A percentile compares a stretch with the other conserved stretches of the same genome.
phyloP scores from a whole-genome alignment of 768 basidiomycete species.

The Sporobolomyces phaffii region DNA sequence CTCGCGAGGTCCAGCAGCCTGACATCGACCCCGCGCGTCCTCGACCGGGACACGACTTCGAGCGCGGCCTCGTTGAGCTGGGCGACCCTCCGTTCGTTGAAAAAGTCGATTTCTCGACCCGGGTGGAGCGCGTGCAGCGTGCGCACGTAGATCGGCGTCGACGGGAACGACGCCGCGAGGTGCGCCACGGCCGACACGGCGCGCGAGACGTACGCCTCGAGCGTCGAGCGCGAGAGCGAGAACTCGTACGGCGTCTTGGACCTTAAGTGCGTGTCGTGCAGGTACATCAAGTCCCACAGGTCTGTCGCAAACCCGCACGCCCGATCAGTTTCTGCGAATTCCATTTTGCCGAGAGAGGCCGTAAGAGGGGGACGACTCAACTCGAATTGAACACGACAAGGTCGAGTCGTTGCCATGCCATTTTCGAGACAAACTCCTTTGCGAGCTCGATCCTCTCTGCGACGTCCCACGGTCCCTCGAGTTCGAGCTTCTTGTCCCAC shows the following conservation, averaged over 20 bases:
- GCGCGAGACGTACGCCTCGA: neutral
- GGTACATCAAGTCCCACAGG: slow-evolving; percentile 7
- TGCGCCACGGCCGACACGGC: neutral
- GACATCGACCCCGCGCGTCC: neutral
- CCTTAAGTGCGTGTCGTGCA: neutral
- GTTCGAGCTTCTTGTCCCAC: slow-evolving; percentile 4
- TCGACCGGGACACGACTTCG: neutral
- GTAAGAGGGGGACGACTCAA: too few relatives aligned
- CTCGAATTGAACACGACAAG: slow-evolving; percentile 4
- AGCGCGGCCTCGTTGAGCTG: neutral
- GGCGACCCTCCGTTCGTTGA: neutral
- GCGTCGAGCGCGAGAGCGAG: neutral
- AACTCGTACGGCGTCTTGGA: slow-evolving; percentile 1
- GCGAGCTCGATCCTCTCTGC: slow-evolving; percentile 8
- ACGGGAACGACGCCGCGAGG: neutral
- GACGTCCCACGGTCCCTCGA: neutral
- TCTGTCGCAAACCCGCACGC: neutral
- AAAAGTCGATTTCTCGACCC: slow-evolving; percentile 3
- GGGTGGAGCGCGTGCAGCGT: slow-evolving; percentile 4
- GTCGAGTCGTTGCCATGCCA: neutral
- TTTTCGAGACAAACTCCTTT: neutral
- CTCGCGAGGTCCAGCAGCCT: neutral
- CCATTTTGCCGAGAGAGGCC: too few relatives aligned
- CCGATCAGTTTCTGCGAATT: neutral
- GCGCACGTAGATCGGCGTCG: neutral